These are phyloP conservation scores for Mikania micrantha DNA, from an alignment of 129 eudicot genomes.

Conservation along the genomic window DNA sequence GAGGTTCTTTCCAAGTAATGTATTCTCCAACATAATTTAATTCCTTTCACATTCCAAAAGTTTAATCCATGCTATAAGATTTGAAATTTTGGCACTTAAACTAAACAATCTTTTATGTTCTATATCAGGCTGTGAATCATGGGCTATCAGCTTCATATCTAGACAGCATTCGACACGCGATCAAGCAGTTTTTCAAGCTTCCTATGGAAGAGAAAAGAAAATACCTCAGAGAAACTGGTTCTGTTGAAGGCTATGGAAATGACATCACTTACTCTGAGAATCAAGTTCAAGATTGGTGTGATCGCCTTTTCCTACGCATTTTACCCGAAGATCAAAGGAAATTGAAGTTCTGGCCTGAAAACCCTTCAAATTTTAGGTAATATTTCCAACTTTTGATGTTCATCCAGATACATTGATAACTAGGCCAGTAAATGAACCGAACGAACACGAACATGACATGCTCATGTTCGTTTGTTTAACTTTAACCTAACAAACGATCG, in stretches of 20 bases:
- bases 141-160: slow-evolving; percentile 34
- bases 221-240: slow-evolving; percentile 36
- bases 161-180: slow-evolving; percentile 27
- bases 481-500: too few species aligned
- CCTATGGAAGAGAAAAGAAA: slow-evolving; percentile 64
- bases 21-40: too few species aligned
- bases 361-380: slow-evolving; percentile 44
- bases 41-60: neutral
- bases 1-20: neutral
- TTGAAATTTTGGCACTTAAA: neutral
- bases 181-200: slow-evolving; percentile 48
- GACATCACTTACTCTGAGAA: slow-evolving; percentile 44
- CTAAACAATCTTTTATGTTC: neutral
- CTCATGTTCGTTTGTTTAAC: too few species aligned
- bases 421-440: too few species aligned
- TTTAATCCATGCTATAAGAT: neutral
- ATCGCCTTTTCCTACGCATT: slow-evolving; percentile 40
- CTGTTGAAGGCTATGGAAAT: slow-evolving; percentile 59
- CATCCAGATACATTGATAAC: neutral
- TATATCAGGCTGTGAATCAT: slow-evolving; percentile 39
- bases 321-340: slow-evolving; percentile 38
- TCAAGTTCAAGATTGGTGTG: slow-evolving; percentile 64
- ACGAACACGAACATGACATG: too few species aligned
- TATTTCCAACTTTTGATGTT: neutral
- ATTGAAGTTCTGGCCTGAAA: slow-evolving; percentile 44